Percentiles rank a stretch among this genome's conserved stretches.
phyloP scores from a whole-genome alignment of 106 monocot genomes.

The Dendrobium officinale region DNA sequence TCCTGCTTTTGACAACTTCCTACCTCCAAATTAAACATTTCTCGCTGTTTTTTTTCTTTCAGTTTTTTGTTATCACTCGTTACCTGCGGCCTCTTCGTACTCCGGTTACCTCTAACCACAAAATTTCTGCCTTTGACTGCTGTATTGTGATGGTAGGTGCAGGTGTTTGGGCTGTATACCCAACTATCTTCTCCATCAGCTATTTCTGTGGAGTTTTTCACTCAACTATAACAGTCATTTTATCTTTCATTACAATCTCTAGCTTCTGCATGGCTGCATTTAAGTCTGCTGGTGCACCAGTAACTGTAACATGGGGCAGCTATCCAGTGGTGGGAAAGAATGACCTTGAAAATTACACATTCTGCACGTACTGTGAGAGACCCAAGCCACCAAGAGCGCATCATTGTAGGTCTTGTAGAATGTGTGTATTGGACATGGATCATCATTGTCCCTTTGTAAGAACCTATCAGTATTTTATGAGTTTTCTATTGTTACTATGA shows the following conservation, averaged over 20 bases:
- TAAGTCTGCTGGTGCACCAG: constrained; percentile 51
- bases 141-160: constrained; percentile 51
- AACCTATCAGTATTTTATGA: neutral
- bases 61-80: too few species aligned
- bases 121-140: neutral
- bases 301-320: constrained; percentile 58
- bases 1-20: too few species aligned
- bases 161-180: constrained; percentile 82
- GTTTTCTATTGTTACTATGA: neutral
- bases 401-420: constrained; percentile 84
- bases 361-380: constrained; percentile 69
- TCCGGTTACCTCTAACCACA: too few species aligned
- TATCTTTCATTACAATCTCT: constrained; percentile 55
- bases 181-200: constrained; percentile 66
- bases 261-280: constrained; percentile 65
- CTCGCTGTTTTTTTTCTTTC: too few species aligned
- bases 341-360: constrained; percentile 67
- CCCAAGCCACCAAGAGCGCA: constrained; percentile 91
- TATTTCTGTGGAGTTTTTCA: constrained; percentile 68
- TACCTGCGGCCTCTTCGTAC: too few species aligned
- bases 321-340: constrained; percentile 63
- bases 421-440: constrained; percentile 95
- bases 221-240: constrained; percentile 38
- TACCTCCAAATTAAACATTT: too few species aligned
- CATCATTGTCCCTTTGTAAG: constrained; percentile 99